These are phyloP conservation scores for Salvia sclarea DNA, from an alignment of 305 asterid species.

Conservation along the genomic window DNA sequence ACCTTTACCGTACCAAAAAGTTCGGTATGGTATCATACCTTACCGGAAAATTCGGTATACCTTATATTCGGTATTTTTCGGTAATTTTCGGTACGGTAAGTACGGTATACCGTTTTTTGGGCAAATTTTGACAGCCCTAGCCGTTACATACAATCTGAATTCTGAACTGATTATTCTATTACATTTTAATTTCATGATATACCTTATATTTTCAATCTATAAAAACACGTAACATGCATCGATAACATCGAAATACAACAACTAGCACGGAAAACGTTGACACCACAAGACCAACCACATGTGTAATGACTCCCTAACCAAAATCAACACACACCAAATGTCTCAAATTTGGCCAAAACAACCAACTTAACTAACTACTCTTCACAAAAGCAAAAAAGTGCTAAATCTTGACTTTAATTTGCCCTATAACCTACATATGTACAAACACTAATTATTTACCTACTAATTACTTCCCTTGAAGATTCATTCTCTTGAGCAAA, in stretches of 20 bases:
- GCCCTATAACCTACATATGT: too few species aligned
- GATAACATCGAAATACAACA: background rate
- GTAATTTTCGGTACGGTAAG: too few species aligned
- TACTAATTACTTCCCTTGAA: constrained; percentile 13
- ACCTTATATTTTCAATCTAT: background rate
- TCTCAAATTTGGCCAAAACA: background rate
- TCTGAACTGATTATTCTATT: too few species aligned
- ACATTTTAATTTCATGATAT: background rate
- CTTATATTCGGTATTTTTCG: too few species aligned
- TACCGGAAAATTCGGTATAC: too few species aligned
- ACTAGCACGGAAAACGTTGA: background rate
- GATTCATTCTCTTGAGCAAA: constrained; percentile 26
- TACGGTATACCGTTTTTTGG: too few species aligned
- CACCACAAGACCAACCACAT: background rate
- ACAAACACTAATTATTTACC: background rate
- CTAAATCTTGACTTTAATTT: too few species aligned
- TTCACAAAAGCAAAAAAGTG: background rate
- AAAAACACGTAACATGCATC: background rate
- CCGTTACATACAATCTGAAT: too few species aligned
- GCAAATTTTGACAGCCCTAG: too few species aligned
- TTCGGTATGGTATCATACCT: too few species aligned
- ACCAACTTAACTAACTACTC: background rate
- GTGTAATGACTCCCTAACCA: background rate
- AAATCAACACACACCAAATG: background rate
- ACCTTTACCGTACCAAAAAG: too few species aligned